Conservation (phyloP, 2,329 filamentous ascomycete genomes). For the Verticillium nubilum region DNA sequence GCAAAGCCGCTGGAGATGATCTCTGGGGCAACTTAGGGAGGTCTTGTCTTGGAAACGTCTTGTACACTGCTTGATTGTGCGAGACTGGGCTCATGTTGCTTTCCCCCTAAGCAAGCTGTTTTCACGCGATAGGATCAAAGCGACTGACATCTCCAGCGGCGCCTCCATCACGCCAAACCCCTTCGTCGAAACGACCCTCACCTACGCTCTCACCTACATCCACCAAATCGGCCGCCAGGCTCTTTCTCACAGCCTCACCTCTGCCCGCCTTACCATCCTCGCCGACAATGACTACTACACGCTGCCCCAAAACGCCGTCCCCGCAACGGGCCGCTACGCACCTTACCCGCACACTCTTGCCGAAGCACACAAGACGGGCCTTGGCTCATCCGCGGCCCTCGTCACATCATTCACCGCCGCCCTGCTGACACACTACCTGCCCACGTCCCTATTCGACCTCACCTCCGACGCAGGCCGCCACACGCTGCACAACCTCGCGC, state of each 20-base stretch:
- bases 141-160: conserved; percentile 31
- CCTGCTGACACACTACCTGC: conserved; percentile 71
- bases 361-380: conserved; percentile 87
- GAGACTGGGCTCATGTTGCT: too few species aligned
- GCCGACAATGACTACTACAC: conserved; percentile 98
- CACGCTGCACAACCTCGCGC: conserved; percentile 84
- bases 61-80: too few species aligned
- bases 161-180: conserved; percentile 54
- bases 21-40: too few species aligned
- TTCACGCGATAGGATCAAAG: too few species aligned
- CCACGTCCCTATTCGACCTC: conserved; percentile 50
- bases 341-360: conserved; percentile 71
- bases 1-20: too few species aligned
- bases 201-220: conserved; percentile 83
- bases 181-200: conserved; percentile 88
- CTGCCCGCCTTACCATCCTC: conserved; percentile 76
- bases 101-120: too few species aligned
- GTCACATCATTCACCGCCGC: conserved; percentile 82
- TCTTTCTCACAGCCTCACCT: conserved; percentile 48
- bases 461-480: conserved; percentile 44
- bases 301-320: conserved; percentile 31
- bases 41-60: too few species aligned
- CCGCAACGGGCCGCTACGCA: conserved; percentile 54
- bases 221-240: conserved; percentile 32
- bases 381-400: conserved; percentile 90